Evolutionary conservation across 2,329 filamentous ascomycete species (phyloP), one percentile per base, ranked within the genome.

Genomic region (Penicillium nordicum): DNA sequence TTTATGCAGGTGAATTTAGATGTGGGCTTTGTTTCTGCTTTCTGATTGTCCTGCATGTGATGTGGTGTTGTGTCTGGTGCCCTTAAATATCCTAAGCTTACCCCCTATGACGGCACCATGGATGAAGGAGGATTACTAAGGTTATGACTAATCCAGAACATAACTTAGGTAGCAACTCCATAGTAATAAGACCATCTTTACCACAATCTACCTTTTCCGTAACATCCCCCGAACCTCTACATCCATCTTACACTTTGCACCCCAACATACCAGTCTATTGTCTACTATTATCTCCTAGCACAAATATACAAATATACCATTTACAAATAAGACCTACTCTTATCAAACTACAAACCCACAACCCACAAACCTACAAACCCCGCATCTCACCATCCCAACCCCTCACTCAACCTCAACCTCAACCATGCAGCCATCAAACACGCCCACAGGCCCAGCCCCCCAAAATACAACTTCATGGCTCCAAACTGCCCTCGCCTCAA

Each of bases 401-500:
- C 29, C 43, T 30, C 42, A 30, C 18, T n/a, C 30, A 46, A 7
- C 42, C 18, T 18, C 18, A 18, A 18, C 18, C 18, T 30, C n/a
- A 10, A 41, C 30, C 11, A 54, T 54, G 52, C 51, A 41, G 16
- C 16, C 48, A 12, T 8, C 38, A 18, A 36, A 38, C 9, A 23
- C 36, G n/a, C 9, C 14, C 4, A 12, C 34, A 7, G 14, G 37
- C 9, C 8, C 43, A 9, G 21, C 21, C n/a, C 10, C 29, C 4
- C 34, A 23, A 5, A 9, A 18, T n/a, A 21, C 36, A 25, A 30
- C 27, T 5, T 50, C 52, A 11, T 65, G 63, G 62, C 16, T 57
- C 11, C 60, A 53, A 4, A 55, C 16, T 16, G 29, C 61, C 0
- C 30, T 65, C 9, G 27, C 49, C 1, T 63, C 63, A 1, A 50